Conservation (phyloP, 2,329 filamentous ascomycete genomes). For the Alternaria solani region DNA sequence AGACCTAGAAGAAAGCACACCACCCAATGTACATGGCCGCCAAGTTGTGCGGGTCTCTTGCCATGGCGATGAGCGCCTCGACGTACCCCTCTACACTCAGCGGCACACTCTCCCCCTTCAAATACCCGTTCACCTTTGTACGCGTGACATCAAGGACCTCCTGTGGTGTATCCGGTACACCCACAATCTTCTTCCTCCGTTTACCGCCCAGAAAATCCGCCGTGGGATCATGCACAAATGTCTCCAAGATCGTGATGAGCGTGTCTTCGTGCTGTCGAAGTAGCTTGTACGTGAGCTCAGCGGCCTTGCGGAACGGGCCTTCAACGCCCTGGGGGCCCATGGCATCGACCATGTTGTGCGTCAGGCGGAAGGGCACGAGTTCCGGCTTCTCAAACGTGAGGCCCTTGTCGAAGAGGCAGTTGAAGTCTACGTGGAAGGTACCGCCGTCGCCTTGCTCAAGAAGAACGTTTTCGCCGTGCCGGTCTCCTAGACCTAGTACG, state of each 20-base stretch:
- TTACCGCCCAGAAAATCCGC: slow-evolving; percentile 85
- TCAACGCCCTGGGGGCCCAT: slow-evolving; percentile 96
- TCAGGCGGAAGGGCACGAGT: slow-evolving; percentile 92
- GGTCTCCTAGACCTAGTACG: slow-evolving; percentile 89
- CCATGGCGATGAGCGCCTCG: slow-evolving; percentile 90
- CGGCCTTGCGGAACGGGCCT: slow-evolving; percentile 86
- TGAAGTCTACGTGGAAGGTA: slow-evolving; percentile 98
- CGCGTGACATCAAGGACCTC: slow-evolving; percentile 90
- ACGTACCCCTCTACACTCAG: slow-evolving; percentile 96
- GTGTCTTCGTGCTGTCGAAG: slow-evolving; percentile 93
- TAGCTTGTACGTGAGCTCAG: slow-evolving; percentile 84
- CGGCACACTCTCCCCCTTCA: slow-evolving; percentile 88
- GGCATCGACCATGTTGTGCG: slow-evolving; percentile 97
- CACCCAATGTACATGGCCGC: slow-evolving; percentile 98
- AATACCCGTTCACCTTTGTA: slow-evolving; percentile 82
- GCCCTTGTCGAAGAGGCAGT: slow-evolving; percentile 98
- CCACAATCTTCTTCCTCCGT: slow-evolving; percentile 61
- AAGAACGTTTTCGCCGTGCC: slow-evolving; percentile 96
- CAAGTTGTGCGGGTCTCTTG: slow-evolving; percentile 80
- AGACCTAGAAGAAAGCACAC: slow-evolving; percentile 70
- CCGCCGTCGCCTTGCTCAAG: slow-evolving; percentile 94
- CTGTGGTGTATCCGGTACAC: slow-evolving; percentile 72
- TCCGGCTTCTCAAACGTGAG: slow-evolving; percentile 95
- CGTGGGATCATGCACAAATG: slow-evolving; percentile 96
- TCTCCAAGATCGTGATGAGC: slow-evolving; percentile 95